phyloP scores from a whole-genome alignment of 352 stramenopile genomes.

The Phytophthora tentaculata region DNA sequence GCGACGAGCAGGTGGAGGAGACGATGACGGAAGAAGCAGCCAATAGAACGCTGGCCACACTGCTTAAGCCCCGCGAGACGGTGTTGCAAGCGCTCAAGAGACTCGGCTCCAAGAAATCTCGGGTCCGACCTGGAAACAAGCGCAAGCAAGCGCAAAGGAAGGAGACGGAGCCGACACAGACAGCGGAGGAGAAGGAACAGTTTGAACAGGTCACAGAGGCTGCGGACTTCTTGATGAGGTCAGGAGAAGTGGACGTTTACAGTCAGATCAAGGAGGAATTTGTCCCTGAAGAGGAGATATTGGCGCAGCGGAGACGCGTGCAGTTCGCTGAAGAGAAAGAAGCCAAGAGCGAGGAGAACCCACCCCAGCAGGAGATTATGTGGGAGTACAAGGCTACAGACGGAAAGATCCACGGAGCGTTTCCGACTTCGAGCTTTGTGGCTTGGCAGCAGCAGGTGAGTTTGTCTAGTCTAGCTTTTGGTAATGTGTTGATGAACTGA shows the following conservation, averaged over 20 bases:
- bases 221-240: conserved; percentile 79
- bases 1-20: conserved; percentile 60
- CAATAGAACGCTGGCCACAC: conserved; percentile 55
- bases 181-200: conserved; percentile 73
- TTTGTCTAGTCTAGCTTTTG: background rate
- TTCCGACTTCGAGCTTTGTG: conserved; percentile 74
- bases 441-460: conserved; percentile 78
- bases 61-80: conserved; percentile 76
- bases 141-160: conserved; percentile 50
- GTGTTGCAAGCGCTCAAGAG: conserved; percentile 79
- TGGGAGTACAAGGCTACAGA: conserved; percentile 85
- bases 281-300: conserved; percentile 60
- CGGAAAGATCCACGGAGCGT: conserved; percentile 79
- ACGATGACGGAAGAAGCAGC: conserved; percentile 64
- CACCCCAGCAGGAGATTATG: conserved; percentile 50
- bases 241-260: conserved; percentile 83
- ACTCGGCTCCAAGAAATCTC: conserved; percentile 65
- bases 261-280: conserved; percentile 86
- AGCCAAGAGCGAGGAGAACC: conserved; percentile 55
- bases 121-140: conserved; percentile 50
- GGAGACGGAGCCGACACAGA: conserved; percentile 49
- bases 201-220: conserved; percentile 85
- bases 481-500: conserved; percentile 6
- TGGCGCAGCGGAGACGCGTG: conserved; percentile 51
- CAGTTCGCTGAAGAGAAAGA: conserved; percentile 43